These are phyloP conservation scores for Thelonectria rubi DNA, from an alignment of 2,329 filamentous ascomycete species.

Conservation along the genomic window DNA sequence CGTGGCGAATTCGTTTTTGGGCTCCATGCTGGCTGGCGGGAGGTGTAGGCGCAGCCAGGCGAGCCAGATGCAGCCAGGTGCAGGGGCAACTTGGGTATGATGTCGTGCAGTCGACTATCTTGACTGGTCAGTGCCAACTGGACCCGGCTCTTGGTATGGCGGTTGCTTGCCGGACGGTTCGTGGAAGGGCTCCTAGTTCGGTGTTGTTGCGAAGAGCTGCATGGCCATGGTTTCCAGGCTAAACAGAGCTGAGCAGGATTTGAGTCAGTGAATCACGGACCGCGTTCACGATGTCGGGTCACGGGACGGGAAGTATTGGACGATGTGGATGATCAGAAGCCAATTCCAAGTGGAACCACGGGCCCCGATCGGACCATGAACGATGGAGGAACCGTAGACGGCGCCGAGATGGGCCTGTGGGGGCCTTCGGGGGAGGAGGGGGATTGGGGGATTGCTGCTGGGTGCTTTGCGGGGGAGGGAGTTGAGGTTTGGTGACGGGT, in stretches of 20 bases:
- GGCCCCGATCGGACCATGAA: constrained; percentile 40
- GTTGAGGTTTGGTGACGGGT: neutral
- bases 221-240: constrained; percentile 6
- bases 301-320: constrained; percentile 35
- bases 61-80: too few species aligned
- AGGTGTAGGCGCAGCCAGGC: neutral
- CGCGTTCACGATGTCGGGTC: constrained; percentile 35
- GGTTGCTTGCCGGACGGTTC: neutral
- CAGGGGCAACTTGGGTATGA: neutral
- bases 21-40: constrained; percentile 23
- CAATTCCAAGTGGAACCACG: constrained; percentile 41
- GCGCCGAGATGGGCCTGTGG: constrained; percentile 36
- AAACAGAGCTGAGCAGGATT: constrained; percentile 1
- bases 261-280: constrained; percentile 35
- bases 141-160: neutral
- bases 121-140: neutral
- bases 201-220: constrained; percentile 3
- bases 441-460: neutral
- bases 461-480: neutral
- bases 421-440: constrained; percentile 2
- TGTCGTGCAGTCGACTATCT: constrained; percentile 5
- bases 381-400: constrained; percentile 19
- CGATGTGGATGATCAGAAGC: constrained; percentile 19
- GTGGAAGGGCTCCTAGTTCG: neutral
- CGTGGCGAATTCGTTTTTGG: constrained; percentile 42